Base-by-base conservation (phyloP, 495 filamentous ascomycete species). In the Antarctomyces pellizariae region DNA sequence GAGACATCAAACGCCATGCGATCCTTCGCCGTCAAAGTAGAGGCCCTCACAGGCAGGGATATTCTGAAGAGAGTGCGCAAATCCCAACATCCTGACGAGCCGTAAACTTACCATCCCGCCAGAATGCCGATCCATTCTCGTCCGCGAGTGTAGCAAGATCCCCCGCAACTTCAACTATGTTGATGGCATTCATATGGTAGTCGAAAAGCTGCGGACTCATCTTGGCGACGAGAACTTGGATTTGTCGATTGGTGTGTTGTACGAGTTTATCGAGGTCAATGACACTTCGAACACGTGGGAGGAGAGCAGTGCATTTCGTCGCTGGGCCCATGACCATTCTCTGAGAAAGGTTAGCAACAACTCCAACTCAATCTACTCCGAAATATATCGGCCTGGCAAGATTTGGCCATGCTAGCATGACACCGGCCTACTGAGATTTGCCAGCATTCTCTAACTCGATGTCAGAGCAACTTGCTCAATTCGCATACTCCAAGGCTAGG, bases 151-250 rank as follows among this genome's bases (percentile, higher is more conserved):
- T 13, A 11, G 25, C 13, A 13, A 32, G 5, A 25, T 30, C 5
- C 33, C 23, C 17, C 17, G 28, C 3, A 32, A 32, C 10, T 27
- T 22, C 16, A 27, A 25, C 19, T 36, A 36, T 24, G 28, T 13
- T 5, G 26, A 36, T 28, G 33, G 33, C 5, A 21, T 36, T 12
- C 22, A 15, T 8, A 4, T 23, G 7, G 21, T 36, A 4, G 16
- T 24, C 8, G 21, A 26, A 13, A 12, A 13, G 16, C 24, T 36
- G 10, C 23, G 19, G 13, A 22, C 27, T 3, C 12, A 9, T 9
- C 32, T 36, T 7, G 33, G 33, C 5, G 29, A 31, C 16, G 33
- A 36, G 11, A 32, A 32, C 14, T 10, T 31, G 8, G 33, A 36
- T 18, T 16, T 26, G 5, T 18, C 27, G 4, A 23, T 30, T 16